Evolutionary conservation across 2,329 filamentous ascomycete genomes (phyloP), one percentile per base, ranked within the genome.

Genomic region (Lachnellula cervina): DNA sequence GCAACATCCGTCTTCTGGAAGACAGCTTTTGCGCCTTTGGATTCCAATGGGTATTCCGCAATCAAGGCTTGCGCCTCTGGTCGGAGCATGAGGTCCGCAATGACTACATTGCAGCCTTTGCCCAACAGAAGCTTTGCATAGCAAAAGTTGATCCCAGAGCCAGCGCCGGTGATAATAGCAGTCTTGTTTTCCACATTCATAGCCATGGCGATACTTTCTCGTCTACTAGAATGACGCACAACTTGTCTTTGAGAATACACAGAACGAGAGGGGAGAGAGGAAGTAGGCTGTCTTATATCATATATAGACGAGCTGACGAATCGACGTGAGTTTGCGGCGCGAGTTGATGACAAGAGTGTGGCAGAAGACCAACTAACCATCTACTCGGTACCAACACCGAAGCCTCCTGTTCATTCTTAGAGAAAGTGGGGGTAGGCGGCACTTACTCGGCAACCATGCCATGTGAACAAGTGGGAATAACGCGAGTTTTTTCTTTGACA

Each of bases 111-210:
- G 66, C 76, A 78, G 38, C 68, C 67, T 23, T 67, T 68, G 7
- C 62, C 61, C 0, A 79, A 67, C 2, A 80, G 70, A 0, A 77
- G 68, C 19, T 71, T 61, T 4, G 75, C 74, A 44, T 79, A 78
- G 3, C 66, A 67, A 9, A 78, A 65, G 55, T 75, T 76, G 56
- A 78, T 78, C 76, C 78, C 79, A 47, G 78, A 80, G 25, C 79
- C 79, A 40, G 77, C 79, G 34, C 79, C 79, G 11, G 79, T 82
- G 32, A 82, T 70, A 47, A 82, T 78, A 13, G 79, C 79, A 13
- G 77, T 74, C 63, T 75, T 77, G 50, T 73, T 74, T 51, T 72
- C 63, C 19, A 79, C 72, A n/a, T 62, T 60, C 59, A 66, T 63
- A 5, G 65, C 65, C 65, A 67, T 67, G 16, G 13, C 35, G 34